Conservation (phyloP, 139 green algal genomes). For the Closterium sp. region DNA sequence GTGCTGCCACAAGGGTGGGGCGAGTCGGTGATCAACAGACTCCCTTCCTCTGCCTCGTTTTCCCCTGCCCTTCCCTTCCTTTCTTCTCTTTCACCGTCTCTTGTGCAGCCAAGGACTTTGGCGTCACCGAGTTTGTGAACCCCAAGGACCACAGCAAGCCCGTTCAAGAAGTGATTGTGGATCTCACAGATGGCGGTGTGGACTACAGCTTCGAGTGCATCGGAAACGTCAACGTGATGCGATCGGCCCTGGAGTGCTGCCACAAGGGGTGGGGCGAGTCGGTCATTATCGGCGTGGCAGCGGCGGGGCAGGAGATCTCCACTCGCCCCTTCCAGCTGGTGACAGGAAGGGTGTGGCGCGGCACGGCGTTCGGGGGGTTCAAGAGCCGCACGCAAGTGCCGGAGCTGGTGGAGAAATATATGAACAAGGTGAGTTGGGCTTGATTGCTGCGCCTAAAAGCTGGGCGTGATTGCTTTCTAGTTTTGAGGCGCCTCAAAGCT, state of each 20-base stretch:
- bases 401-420: slow-evolving; percentile 72
- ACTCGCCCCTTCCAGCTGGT: slow-evolving; percentile 95
- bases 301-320: slow-evolving; percentile 80
- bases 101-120: slow-evolving; percentile 52
- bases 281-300: slow-evolving; percentile 75
- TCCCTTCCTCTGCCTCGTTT: slow-evolving; percentile 44
- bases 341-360: slow-evolving; percentile 66
- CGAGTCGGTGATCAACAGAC: slow-evolving; percentile 62
- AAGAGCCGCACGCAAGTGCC: slow-evolving; percentile 81
- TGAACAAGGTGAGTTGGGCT: slow-evolving; percentile 24
- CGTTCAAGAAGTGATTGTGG: slow-evolving; percentile 54
- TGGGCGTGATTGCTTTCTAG: no score
- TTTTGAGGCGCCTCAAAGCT: no score
- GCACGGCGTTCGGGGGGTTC: slow-evolving; percentile 95
- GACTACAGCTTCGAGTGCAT: slow-evolving; percentile 96
- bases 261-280: slow-evolving; percentile 66
- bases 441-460: no score
- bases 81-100: no score
- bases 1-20: slow-evolving; percentile 72
- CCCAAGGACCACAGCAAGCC: slow-evolving; percentile 56
- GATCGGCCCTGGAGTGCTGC: slow-evolving; percentile 86
- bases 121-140: slow-evolving; percentile 61
- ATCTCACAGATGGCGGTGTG: slow-evolving; percentile 86
- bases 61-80: no score
- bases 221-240: slow-evolving; percentile 91